Conservation (phyloP, 495 filamentous ascomycete species). For the Bacidia gigantensis region DNA sequence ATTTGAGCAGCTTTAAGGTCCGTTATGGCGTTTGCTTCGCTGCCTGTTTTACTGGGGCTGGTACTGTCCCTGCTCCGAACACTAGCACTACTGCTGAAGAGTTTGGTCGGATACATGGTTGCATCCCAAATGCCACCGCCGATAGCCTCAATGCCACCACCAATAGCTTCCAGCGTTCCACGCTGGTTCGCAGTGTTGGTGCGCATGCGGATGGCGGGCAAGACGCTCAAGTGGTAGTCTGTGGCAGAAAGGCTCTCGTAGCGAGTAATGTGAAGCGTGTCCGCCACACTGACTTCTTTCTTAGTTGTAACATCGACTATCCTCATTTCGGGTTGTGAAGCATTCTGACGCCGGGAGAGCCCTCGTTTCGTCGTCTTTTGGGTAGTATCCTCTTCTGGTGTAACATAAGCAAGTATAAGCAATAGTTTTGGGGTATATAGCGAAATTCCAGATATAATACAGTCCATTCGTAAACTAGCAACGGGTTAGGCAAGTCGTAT, state of each 20-base stretch:
- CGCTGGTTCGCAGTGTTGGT: conserved; percentile 44
- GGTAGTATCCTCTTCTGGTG: conserved; percentile 45
- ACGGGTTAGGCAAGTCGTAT: background rate
- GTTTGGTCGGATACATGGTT: conserved; percentile 64
- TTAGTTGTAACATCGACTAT: conserved; percentile 75
- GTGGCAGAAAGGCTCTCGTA: conserved; percentile 75
- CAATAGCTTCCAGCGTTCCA: conserved; percentile 54
- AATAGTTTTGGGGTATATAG: conserved; percentile 88
- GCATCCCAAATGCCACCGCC: conserved; percentile 61
- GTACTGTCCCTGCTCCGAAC: conserved; percentile 57
- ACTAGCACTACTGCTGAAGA: conserved; percentile 82
- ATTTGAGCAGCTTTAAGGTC: conserved; percentile 9
- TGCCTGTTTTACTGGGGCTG: conserved; percentile 34
- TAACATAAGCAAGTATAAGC: conserved; percentile 79
- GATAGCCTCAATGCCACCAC: conserved; percentile 40
- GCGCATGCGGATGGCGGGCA: conserved; percentile 56
- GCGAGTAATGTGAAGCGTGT: conserved; percentile 67
- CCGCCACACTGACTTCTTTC: conserved; percentile 63
- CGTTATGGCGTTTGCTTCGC: conserved; percentile 30
- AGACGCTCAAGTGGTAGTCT: conserved; percentile 79
- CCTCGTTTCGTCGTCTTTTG: conserved; percentile 42
- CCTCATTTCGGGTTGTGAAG: conserved; percentile 72
- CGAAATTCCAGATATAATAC: conserved; percentile 91
- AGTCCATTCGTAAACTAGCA: conserved; percentile 76
- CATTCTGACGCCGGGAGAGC: conserved; percentile 54